Percentiles rank a stretch among this genome's conserved stretches.
These are phyloP conservation scores for Ceratocystis destructans DNA, from an alignment of 2,329 filamentous ascomycete species.

Conservation along the genomic window DNA sequence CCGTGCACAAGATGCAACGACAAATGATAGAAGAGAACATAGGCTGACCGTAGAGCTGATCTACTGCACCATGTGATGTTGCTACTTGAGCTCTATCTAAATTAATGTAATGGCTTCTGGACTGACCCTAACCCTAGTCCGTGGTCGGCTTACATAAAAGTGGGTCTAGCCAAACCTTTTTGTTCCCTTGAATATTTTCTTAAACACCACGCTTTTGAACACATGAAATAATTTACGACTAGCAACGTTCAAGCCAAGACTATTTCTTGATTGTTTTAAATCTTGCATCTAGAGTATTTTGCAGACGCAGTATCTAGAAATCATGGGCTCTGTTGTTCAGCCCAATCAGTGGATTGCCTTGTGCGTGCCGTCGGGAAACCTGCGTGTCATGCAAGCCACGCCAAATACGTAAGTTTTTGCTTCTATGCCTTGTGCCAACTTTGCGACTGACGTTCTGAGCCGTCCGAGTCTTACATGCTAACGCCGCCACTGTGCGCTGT, in stretches of 20 bases:
- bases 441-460: neutral
- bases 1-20: neutral
- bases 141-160: neutral
- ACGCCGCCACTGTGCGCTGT: constrained; percentile 11
- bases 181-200: constrained; percentile 6
- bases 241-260: neutral
- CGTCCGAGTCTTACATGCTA: neutral
- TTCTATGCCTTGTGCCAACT: constrained; percentile 8
- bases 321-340: constrained; percentile 35
- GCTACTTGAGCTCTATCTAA: too few relatives aligned
- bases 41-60: neutral
- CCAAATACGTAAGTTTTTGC: constrained; percentile 42
- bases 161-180: neutral
- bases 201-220: neutral
- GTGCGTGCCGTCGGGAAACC: constrained; percentile 44
- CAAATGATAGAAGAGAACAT: neutral
- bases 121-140: neutral
- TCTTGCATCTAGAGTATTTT: neutral
- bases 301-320: neutral
- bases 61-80: too few relatives aligned
- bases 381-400: constrained; percentile 42
- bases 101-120: too few relatives aligned
- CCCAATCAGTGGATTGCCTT: constrained; percentile 48
- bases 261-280: neutral
- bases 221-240: neutral